Percentiles rank a stretch among this genome's conserved stretches.
phyloP scores from a whole-genome alignment of 495 filamentous ascomycete genomes.

The Neurospora discreta region DNA sequence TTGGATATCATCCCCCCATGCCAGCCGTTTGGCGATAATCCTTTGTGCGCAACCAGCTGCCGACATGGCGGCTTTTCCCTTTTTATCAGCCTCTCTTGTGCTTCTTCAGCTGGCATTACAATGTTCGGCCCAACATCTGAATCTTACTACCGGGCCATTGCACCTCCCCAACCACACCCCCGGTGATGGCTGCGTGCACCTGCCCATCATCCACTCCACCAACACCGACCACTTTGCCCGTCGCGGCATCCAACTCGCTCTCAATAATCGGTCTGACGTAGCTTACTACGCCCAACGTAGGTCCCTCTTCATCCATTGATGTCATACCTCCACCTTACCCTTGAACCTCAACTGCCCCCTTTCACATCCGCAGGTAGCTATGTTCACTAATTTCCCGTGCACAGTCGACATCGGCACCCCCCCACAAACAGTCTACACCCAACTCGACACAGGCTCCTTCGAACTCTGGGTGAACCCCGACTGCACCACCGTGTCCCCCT shows the following conservation, averaged over 20 bases:
- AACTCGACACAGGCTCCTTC: slow-evolving; percentile 40
- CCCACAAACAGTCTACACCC: slow-evolving; percentile 34
- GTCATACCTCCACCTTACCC: too few species aligned
- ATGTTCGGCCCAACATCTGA: background rate
- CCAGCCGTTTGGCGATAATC: background rate
- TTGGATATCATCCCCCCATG: background rate
- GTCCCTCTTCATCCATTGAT: slow-evolving; percentile 4
- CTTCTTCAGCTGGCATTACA: background rate
- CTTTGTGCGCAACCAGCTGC: background rate
- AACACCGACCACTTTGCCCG: slow-evolving; percentile 30
- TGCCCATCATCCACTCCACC: slow-evolving; percentile 37
- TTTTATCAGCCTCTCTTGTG: background rate
- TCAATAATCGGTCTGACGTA: slow-evolving; percentile 38
- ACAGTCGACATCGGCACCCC: slow-evolving; percentile 39
- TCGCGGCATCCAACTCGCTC: slow-evolving; percentile 28
- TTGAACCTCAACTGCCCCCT: too few species aligned
- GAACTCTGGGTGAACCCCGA: slow-evolving; percentile 43
- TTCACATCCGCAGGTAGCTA: too few species aligned
- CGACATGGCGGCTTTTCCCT: background rate
- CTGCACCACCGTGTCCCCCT: slow-evolving; percentile 24
- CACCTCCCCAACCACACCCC: background rate
- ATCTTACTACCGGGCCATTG: background rate
- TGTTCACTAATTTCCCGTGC: too few species aligned
- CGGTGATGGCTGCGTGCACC: slow-evolving; percentile 26
- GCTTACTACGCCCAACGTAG: slow-evolving; percentile 38